Evolutionary conservation across 345 rosid genomes (phyloP).

Genomic region (Aquilaria yunnanensis): DNA sequence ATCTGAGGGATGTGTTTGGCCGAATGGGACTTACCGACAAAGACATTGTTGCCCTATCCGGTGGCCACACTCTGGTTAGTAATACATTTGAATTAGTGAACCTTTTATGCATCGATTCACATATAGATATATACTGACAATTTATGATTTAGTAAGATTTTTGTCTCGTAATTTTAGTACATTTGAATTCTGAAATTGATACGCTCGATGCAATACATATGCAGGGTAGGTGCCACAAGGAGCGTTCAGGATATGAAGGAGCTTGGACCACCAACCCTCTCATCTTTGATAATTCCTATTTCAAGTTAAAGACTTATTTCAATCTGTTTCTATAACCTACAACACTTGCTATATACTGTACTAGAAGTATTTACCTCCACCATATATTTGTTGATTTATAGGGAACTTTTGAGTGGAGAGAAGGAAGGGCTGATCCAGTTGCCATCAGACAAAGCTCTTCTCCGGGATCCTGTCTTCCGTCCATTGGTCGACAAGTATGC

Average conservation of each 20-base stretch:
- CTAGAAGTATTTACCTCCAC: too few species aligned
- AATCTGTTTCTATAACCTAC: not conserved
- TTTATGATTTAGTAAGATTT: not conserved
- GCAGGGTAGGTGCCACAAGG: conserved; percentile 95
- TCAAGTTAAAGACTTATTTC: conserved; percentile 38
- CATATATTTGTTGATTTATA: conserved; percentile 13
- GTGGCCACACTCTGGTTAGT: conserved; percentile 81
- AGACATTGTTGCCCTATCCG: conserved; percentile 84
- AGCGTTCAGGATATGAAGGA: conserved; percentile 92
- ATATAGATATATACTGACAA: not conserved
- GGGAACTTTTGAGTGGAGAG: conserved; percentile 76
- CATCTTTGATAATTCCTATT: conserved; percentile 80
- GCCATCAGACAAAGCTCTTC: conserved; percentile 75
- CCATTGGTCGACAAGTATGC: conserved; percentile 78
- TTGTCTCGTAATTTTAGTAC: not conserved
- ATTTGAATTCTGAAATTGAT: not conserved
- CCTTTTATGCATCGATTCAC: not conserved
- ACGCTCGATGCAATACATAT: not conserved
- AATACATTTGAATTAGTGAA: not conserved
- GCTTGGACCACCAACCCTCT: conserved; percentile 87
- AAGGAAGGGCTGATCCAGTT: conserved; percentile 74
- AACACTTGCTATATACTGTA: not conserved
- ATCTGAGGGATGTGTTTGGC: conserved; percentile 77
- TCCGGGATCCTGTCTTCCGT: conserved; percentile 64
- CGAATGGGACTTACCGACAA: conserved; percentile 82